Evolutionary conservation across 345 rosid species (phyloP), one percentile per base, ranked within the genome.

Genomic region (Laguncularia racemosa): DNA sequence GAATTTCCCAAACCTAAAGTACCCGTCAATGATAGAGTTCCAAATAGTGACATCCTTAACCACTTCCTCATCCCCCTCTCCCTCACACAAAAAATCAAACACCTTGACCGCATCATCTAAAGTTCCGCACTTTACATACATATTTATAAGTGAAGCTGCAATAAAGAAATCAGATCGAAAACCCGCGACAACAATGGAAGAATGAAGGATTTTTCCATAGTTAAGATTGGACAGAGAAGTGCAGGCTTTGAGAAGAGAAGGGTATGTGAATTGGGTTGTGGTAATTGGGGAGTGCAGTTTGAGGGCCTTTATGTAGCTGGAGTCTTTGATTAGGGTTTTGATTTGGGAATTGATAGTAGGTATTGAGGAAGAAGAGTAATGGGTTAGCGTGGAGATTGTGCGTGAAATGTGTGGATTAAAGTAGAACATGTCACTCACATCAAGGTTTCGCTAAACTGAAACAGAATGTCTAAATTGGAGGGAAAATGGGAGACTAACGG

Each of bases 21-120:
- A 78, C 61, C 88, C 95, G 64, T 81, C 81, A 46, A 83, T 64
- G 48, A 84, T 40, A 50, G 97, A 81, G 62, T 86, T 84, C 97
- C 92, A 89, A 72, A 81, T 48, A 0, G 90, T 71, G 20, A 74
- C 81, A 71, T 89, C 96, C 23, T 58, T 62, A 16, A 23, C 53
- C 23, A 49, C 17, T 19, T 23, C 72, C 48, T 66, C 72, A 33
- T 33, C 40, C 40, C 40, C 7, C 16, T 45, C 50, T 50, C 74
- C 53, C 48, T 51, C 66, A 56, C 72, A 68, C 75, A 70, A 74
- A 63, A 52, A 61, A 65, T 84, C 97, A 72, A 89, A 89, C 92
- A 86, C 81, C 4, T 77, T 43, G 53, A 77, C 80, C 53, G 95
- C 97, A 45, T 57, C 56, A 44, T 28, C 44, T n/a, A 89, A 71